phyloP scores from a whole-genome alignment of 257 asterid species.

The Capsicum chinense region DNA sequence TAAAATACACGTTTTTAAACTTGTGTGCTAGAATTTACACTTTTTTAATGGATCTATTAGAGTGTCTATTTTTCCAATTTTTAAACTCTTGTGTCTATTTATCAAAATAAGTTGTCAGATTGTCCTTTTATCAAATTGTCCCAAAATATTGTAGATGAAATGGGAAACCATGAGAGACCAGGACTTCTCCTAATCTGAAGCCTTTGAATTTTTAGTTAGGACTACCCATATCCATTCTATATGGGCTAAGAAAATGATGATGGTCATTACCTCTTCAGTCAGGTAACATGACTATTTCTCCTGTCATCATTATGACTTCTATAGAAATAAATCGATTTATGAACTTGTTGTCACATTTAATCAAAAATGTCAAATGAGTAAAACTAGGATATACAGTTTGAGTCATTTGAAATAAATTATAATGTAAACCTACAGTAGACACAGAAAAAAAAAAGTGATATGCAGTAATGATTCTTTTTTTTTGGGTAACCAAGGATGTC shows the following conservation, averaged over 20 bases:
- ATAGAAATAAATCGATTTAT: slow-evolving; percentile 88
- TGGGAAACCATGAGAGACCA: slow-evolving; percentile 42
- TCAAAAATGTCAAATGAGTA: slow-evolving; percentile 18
- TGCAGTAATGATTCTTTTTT: not conserved
- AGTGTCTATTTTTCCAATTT: too few species aligned
- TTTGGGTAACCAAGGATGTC: not conserved
- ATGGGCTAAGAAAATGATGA: slow-evolving; percentile 78
- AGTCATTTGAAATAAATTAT: not conserved
- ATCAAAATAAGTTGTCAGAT: not conserved
- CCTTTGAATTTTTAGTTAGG: slow-evolving; percentile 83
- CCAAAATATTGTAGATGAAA: too few species aligned
- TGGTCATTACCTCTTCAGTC: slow-evolving; percentile 64
- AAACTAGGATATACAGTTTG: not conserved
- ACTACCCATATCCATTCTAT: slow-evolving; percentile 80
- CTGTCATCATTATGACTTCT: slow-evolving; percentile 77
- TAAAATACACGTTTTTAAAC: too few species aligned
- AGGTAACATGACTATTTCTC: slow-evolving; percentile 68
- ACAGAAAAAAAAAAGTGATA: too few species aligned
- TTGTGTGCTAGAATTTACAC: too few species aligned
- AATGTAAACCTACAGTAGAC: not conserved
- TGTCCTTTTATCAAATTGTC: too few species aligned
- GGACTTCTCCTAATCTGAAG: slow-evolving; percentile 63
- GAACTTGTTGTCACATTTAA: slow-evolving; percentile 58
- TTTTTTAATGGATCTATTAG: too few species aligned
- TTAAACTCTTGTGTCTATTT: too few species aligned